Percentiles rank a stretch among this genome's conserved stretches.
phyloP scores from a whole-genome alignment of 441 rosid species.

The Brassica hybrid region DNA sequence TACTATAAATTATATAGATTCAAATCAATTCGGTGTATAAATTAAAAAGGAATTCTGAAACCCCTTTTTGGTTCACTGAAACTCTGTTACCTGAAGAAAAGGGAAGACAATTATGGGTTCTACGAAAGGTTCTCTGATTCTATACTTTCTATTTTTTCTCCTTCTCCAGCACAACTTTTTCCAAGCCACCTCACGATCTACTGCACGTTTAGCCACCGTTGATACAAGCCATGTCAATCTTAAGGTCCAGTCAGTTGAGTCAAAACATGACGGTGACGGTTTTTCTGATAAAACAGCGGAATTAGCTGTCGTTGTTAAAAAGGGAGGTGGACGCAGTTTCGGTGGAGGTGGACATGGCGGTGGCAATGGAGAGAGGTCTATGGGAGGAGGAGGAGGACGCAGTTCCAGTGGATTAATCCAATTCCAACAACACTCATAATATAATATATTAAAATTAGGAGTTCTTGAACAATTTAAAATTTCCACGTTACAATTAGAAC shows the following conservation, averaged over 20 bases:
- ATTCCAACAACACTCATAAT: too few relatives aligned
- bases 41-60: neutral
- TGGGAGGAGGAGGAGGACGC: too few relatives aligned
- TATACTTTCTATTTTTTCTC: constrained; percentile 4
- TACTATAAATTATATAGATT: neutral
- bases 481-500: constrained; percentile 26
- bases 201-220: neutral
- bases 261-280: constrained; percentile 13
- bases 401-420: neutral
- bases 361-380: too few relatives aligned
- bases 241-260: neutral
- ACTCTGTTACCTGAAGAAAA: neutral
- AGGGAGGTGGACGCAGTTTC: too few relatives aligned
- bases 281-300: neutral
- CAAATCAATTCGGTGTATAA: neutral
- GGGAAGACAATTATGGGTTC: constrained; percentile 13
- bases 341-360: too few relatives aligned
- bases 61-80: neutral
- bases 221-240: constrained; percentile 9
- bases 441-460: too few relatives aligned
- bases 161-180: neutral
- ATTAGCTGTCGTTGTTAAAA: constrained; percentile 9
- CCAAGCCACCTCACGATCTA: constrained; percentile 8
- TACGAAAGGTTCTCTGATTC: neutral
- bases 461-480: constrained; percentile 25